Evolutionary conservation across 371 early-diverging fungal genomes (phyloP), one percentile per base, ranked within the genome.

Genomic region (Zychaea mexicana): DNA sequence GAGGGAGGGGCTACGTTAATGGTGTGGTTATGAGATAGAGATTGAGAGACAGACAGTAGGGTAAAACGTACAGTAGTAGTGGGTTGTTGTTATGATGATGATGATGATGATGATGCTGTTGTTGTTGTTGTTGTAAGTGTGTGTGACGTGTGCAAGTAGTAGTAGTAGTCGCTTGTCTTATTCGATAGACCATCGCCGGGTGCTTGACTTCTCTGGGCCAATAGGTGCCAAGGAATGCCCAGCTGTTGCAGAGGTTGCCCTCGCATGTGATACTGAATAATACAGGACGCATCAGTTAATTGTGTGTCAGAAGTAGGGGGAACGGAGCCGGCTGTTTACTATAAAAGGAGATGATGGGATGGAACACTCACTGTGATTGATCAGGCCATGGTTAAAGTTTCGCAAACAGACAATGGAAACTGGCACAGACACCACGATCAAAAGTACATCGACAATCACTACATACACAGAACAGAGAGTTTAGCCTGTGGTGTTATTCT

Each of bases 361-460:
- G n/a, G n/a, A n/a, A n/a, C 13, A 68, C 74, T 71, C 67, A 74
- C 74, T 74, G 49, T 74, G 71, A 57, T 49, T 49, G 13, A 49
- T 49, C 24, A 73, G 54, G 19, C 73, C 73, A 57, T 58, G 49
- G 30, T 60, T 58, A 60, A 71, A 75, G 57, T 71, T 75, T 15
- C 68, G 62, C 13, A 69, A 36, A 60, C 76, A 71, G 32, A 72
- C 42, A 28, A 72, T 45, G 7, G 76, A 66, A n/a, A 70, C 68
- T 21, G 76, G 76, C 9, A 72, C 72, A 6, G 76, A 70, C 54
- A 65, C 67, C 55, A 74, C 47, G 38, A 74, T 74, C 33, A 74
- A 61, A 30, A 71, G 69, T 60, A 74, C 64, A 56, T 74, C 74
- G 7, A 75, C 76, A 47, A 70, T 70, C 27, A 71, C 76, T 75